Conservation (phyloP, 371 early-diverging fungal genomes). For the Mucor irregularis region DNA sequence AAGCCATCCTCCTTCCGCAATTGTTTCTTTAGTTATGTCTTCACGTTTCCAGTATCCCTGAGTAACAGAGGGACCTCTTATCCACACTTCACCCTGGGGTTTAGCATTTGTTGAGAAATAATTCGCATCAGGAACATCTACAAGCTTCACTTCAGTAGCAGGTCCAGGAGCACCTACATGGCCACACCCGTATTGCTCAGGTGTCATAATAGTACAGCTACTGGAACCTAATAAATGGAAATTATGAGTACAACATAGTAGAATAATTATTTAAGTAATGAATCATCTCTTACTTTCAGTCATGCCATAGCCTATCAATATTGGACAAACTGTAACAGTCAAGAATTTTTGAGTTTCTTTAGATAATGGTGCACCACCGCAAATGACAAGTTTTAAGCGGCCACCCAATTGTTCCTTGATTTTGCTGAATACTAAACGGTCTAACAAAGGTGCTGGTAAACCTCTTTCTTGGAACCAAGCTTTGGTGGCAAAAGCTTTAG, state of each 20-base stretch:
- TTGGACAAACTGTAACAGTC: constrained; percentile 62
- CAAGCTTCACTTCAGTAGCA: constrained; percentile 81
- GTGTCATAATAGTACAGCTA: constrained; percentile 57
- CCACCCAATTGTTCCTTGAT: constrained; percentile 79
- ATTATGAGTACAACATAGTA: not conserved
- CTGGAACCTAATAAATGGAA: constrained; percentile 29
- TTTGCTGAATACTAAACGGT: constrained; percentile 70
- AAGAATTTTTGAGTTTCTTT: constrained; percentile 71
- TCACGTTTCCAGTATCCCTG: constrained; percentile 68
- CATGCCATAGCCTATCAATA: constrained; percentile 75
- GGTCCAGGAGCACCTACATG: constrained; percentile 81
- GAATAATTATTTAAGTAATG: not conserved
- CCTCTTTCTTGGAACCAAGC: constrained; percentile 48
- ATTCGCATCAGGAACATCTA: constrained; percentile 77
- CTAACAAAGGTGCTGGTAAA: constrained; percentile 62
- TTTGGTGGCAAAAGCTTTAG: constrained; percentile 57
- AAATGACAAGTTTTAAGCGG: constrained; percentile 65
- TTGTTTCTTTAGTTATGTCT: constrained; percentile 64
- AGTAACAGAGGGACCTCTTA: constrained; percentile 74
- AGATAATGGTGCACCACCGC: constrained; percentile 83
- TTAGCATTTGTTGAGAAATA: constrained; percentile 65
- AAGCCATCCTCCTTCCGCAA: constrained; percentile 81
- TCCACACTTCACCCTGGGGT: constrained; percentile 83
- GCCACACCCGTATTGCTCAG: constrained; percentile 53
- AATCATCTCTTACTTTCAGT: constrained; percentile 18